Evolutionary conservation across 352 stramenopile genomes (phyloP).

Genomic region (Pythium folliculosum): DNA sequence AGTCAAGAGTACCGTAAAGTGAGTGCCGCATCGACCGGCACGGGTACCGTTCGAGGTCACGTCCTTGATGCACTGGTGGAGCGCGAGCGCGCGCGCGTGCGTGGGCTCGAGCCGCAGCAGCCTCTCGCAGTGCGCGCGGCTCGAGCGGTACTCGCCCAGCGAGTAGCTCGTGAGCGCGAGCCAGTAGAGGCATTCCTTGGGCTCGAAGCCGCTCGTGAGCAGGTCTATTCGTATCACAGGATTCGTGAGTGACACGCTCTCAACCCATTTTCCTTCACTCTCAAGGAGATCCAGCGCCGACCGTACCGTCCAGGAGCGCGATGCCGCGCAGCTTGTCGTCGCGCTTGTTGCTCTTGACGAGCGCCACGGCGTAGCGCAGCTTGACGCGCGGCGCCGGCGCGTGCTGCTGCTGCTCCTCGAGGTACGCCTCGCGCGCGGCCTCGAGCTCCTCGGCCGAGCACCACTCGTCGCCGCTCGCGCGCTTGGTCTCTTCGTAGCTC

Average conservation of each 20-base stretch:
- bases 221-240: conserved; percentile 43
- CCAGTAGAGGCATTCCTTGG: conserved; percentile 79
- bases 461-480: conserved; percentile 39
- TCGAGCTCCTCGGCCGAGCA: conserved; percentile 78
- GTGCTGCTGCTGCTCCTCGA: conserved; percentile 78
- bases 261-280: background rate
- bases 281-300: too few species aligned
- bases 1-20: background rate
- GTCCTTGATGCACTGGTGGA: conserved; percentile 81
- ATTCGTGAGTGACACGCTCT: too few species aligned
- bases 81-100: conserved; percentile 67
- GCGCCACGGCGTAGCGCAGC: conserved; percentile 63
- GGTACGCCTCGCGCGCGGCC: conserved; percentile 69
- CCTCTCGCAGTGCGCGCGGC: conserved; percentile 68
- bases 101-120: conserved; percentile 75
- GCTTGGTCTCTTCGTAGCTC: conserved; percentile 24
- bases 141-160: conserved; percentile 69
- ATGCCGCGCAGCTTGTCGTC: conserved; percentile 80
- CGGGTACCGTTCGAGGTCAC: conserved; percentile 50
- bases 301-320: conserved; percentile 64
- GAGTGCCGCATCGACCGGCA: background rate
- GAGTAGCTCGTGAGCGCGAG: conserved; percentile 69
- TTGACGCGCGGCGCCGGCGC: conserved; percentile 71
- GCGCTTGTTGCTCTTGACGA: conserved; percentile 79
- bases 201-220: conserved; percentile 48